Evolutionary conservation across 768 basidiomycete species (phyloP), one percentile per base, ranked within the genome.

Genomic region (Aureoboletus auriporus): DNA sequence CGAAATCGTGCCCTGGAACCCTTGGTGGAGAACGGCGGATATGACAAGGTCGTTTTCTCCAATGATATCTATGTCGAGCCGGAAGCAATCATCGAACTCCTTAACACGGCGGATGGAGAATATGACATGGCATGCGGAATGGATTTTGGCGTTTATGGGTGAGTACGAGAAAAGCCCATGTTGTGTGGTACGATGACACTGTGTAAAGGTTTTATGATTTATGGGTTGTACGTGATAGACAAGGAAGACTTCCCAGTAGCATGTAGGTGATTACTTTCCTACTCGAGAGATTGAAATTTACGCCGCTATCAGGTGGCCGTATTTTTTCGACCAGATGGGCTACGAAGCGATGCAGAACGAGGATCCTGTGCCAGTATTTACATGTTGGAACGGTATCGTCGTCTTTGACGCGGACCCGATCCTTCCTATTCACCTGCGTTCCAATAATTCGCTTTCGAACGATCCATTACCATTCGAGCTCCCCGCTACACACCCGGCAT

Each of bases 311-410:
- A 60, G 59, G 47, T 60, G 74, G 73, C 74, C 74, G 0, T 75
- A 71, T 49, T 69, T 75, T 51, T 62, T 74, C 36, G 72, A 75
- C 39, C 53, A 62, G 6, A 65, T 62, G 8, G 68, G 56, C 42
- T 62, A 65, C 51, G 54, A 61, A 35, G 69, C 70, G 3, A 65
- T 75, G 55, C 59, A 65, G 42, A 52, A 44, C 10, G 73, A 70
- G 33, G 65, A 67, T 13, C 72, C 75, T 10, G 74, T 65, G 1
- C 73, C 75, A 9, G 74, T 74, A 6, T 71, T 73, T 46, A 50
- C 71, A 0, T 75, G 74, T 57, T 75, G 74, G 74, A 75, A 75
- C 43, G 75, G 75, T 27, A 71, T 75, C 51, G 64, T 64, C 40
- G 69, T 68, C 3, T 69, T 75, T 53, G 37, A 53, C 8, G 68